phyloP scores from a whole-genome alignment of 2,329 filamentous ascomycete genomes.

The Fusarium protoensiforme region DNA sequence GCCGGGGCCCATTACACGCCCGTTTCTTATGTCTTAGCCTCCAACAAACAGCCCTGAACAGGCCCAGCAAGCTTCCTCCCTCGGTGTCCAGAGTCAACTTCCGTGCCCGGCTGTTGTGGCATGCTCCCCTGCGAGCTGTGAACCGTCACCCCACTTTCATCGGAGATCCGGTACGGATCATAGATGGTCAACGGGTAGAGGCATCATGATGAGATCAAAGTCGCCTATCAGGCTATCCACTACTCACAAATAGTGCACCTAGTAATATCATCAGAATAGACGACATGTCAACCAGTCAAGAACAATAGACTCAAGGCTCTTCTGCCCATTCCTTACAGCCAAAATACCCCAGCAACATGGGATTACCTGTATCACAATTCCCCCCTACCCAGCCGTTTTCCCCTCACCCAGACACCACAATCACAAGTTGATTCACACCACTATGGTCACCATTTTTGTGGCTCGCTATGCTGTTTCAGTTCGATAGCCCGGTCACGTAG shows the following conservation, averaged over 20 bases:
- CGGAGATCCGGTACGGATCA: slow-evolving; percentile 32
- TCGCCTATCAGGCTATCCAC: background rate
- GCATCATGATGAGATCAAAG: slow-evolving; percentile 11
- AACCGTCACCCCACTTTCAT: slow-evolving; percentile 33
- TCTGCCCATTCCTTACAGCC: background rate
- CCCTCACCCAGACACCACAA: slow-evolving; percentile 11
- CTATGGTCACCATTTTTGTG: slow-evolving; percentile 5
- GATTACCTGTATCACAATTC: background rate
- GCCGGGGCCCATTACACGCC: background rate
- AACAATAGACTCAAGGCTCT: background rate
- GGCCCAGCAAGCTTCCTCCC: background rate
- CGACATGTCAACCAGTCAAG: background rate
- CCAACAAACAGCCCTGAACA: background rate
- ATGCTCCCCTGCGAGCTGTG: slow-evolving; percentile 21
- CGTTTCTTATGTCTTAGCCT: slow-evolving; percentile 5
- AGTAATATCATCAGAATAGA: background rate
- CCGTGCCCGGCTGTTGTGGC: slow-evolving; percentile 3
- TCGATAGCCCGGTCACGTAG: slow-evolving; percentile 21
- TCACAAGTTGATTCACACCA: slow-evolving; percentile 34
- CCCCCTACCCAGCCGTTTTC: slow-evolving; percentile 10
- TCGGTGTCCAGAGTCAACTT: background rate
- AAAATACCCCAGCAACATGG: background rate
- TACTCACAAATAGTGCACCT: background rate
- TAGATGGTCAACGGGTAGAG: background rate
- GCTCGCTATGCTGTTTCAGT: background rate